These are phyloP conservation scores for Ogataea degrootiae DNA, from an alignment of 805 yeast species.

Conservation along the genomic window DNA sequence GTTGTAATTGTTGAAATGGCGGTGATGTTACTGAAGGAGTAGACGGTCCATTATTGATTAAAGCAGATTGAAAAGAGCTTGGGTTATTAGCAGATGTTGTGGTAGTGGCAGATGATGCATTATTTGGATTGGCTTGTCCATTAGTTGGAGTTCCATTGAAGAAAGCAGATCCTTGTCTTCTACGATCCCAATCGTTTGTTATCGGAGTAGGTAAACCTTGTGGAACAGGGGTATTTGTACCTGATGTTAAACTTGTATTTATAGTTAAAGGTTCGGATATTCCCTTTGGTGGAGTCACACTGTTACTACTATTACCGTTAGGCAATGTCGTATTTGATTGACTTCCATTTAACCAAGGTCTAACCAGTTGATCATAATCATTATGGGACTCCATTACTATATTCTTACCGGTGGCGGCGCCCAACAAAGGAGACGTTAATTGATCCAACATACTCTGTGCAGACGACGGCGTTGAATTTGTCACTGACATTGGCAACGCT, in stretches of 20 bases:
- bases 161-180: constrained; percentile 52
- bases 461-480: constrained; percentile 32
- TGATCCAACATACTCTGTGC: constrained; percentile 17
- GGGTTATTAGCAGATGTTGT: not conserved
- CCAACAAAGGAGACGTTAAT: constrained; percentile 20
- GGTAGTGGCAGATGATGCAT: constrained; percentile 8
- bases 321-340: not conserved
- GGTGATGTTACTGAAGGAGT: constrained; percentile 20
- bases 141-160: constrained; percentile 30
- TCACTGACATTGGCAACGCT: constrained; percentile 14
- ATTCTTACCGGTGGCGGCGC: constrained; percentile 36
- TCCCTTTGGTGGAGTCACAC: constrained; percentile 16
- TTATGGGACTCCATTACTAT: constrained; percentile 41
- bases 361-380: constrained; percentile 39
- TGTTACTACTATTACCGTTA: not conserved
- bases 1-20: constrained; percentile 18
- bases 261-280: constrained; percentile 20
- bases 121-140: constrained; percentile 5
- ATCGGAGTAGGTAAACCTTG: constrained; percentile 27
- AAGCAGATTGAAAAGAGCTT: constrained; percentile 3
- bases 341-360: constrained; percentile 28
- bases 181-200: constrained; percentile 39
- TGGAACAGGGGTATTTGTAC: constrained; percentile 16
- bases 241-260: constrained; percentile 14
- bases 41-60: constrained; percentile 12